These are phyloP conservation scores for Hymenoscyphus salicellus DNA, from an alignment of 2,329 filamentous ascomycete genomes.

Conservation along the genomic window DNA sequence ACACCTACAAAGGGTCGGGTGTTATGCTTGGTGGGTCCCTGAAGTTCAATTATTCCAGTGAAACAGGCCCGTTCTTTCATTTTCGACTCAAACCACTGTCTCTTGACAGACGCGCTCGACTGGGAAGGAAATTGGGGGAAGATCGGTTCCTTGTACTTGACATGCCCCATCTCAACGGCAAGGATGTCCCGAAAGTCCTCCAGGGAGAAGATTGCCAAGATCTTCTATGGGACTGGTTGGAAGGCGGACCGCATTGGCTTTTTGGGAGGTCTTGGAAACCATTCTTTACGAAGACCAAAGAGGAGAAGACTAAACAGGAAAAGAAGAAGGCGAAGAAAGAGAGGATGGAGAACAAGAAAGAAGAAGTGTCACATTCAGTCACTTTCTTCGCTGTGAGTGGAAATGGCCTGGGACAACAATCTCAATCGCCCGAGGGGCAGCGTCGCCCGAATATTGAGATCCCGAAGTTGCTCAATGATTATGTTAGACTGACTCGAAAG, in stretches of 20 bases:
- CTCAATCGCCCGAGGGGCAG: not conserved
- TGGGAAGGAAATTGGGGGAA: conserved; percentile 54
- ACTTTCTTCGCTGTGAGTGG: conserved; percentile 57
- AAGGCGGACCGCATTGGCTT: conserved; percentile 26
- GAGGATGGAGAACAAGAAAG: conserved; percentile 35
- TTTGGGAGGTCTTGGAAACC: conserved; percentile 33
- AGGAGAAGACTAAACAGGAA: conserved; percentile 34
- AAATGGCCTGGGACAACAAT: not conserved
- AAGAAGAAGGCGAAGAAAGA: conserved; percentile 40
- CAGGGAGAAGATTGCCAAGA: conserved; percentile 36
- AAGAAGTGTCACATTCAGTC: conserved; percentile 39
- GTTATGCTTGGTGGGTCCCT: conserved; percentile 47
- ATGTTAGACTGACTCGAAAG: conserved; percentile 44
- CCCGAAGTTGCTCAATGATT: conserved; percentile 49
- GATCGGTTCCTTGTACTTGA: conserved; percentile 58
- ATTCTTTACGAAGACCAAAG: conserved; percentile 30
- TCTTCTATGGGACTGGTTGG: conserved; percentile 43
- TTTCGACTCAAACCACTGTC: conserved; percentile 49
- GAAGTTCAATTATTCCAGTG: conserved; percentile 35
- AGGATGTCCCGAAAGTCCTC: conserved; percentile 27
- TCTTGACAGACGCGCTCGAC: conserved; percentile 49
- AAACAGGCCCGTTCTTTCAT: conserved; percentile 43
- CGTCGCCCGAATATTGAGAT: conserved; percentile 35
- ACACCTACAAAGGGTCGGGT: conserved; percentile 34
- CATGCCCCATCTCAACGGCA: conserved; percentile 45